A percentile compares a stretch with the other conserved stretches of the same genome.
Conservation (phyloP, 208 protist genomes). For the Herpetomonas samuelpessoai region DNA sequence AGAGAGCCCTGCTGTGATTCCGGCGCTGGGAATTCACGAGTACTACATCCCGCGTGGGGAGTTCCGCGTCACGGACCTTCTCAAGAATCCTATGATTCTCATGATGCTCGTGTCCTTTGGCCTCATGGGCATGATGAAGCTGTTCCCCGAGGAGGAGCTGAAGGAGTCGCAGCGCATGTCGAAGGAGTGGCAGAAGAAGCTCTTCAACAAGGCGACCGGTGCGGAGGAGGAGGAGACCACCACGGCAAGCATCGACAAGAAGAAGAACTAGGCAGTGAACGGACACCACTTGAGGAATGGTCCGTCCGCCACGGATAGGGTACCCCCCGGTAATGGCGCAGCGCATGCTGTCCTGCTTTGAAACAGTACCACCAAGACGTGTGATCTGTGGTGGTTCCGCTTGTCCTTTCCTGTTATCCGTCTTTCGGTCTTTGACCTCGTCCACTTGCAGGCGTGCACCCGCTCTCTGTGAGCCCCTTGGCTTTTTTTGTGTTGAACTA, state of each 20-base stretch:
- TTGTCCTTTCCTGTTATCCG: no score
- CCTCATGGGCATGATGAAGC: constrained; percentile 64
- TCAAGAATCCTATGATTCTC: constrained; percentile 82
- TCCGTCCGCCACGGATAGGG: no score
- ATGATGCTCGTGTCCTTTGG: constrained; percentile 69
- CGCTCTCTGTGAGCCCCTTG: no score
- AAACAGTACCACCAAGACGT: no score
- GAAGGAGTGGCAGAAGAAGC: constrained; percentile 57
- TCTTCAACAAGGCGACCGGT: constrained; percentile 25
- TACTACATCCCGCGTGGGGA: constrained; percentile 81
- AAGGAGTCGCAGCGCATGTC: constrained; percentile 67
- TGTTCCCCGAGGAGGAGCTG: constrained; percentile 79
- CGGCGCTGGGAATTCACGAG: constrained; percentile 31
- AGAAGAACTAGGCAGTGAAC: constrained; percentile 8
- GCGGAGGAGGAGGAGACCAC: constrained; percentile 14
- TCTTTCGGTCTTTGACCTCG: no score
- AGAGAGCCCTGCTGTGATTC: constrained; percentile 63
- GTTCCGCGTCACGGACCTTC: constrained; percentile 51
- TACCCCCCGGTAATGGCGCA: no score
- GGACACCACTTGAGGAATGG: not conserved
- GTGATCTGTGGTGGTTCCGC: no score
- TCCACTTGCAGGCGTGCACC: no score
- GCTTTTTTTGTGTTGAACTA: no score
- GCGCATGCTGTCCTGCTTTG: no score
- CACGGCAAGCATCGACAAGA: constrained; percentile 9